A percentile compares a stretch with the other conserved stretches of the same genome.
phyloP scores from a whole-genome alignment of 2,329 filamentous ascomycete genomes.

The Rutstroemia sp. region DNA sequence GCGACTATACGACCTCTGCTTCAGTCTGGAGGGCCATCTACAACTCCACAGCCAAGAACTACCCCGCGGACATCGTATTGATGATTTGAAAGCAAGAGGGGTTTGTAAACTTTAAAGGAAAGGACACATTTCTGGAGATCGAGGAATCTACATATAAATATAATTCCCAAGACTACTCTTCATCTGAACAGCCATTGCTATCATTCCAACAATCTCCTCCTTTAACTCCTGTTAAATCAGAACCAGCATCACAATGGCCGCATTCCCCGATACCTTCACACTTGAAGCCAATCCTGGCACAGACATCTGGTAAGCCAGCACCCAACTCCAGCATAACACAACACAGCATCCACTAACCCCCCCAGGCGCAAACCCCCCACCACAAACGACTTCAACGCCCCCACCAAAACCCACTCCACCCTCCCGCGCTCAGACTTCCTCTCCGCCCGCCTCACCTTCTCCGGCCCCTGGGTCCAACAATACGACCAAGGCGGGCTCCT shows the following conservation, averaged over 20 bases:
- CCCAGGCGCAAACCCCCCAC: slow-evolving; percentile 6
- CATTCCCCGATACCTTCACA: not conserved
- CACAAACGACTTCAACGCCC: slow-evolving; percentile 5
- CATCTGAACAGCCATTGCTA: no score
- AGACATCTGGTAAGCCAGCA: not conserved
- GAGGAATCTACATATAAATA: no score
- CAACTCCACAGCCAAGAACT: no score
- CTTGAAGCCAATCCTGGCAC: not conserved
- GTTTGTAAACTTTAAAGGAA: no score
- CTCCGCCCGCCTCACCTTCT: slow-evolving; percentile 1
- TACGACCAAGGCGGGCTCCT: slow-evolving; percentile 8
- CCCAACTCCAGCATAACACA: slow-evolving; percentile 29
- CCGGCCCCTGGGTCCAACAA: not conserved
- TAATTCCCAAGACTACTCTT: no score
- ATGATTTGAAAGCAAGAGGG: no score
- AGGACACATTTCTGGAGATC: no score
- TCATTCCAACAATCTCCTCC: not conserved
- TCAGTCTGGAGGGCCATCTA: no score
- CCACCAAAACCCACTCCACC: not conserved
- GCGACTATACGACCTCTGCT: no score
- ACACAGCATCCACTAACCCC: not conserved
- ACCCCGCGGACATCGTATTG: no score
- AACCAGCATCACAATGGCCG: not conserved
- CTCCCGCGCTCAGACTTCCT: not conserved
- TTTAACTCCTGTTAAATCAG: no score